These are phyloP conservation scores for Melanogaster broomeanus DNA, from an alignment of 768 basidiomycete species.

Conservation along the genomic window DNA sequence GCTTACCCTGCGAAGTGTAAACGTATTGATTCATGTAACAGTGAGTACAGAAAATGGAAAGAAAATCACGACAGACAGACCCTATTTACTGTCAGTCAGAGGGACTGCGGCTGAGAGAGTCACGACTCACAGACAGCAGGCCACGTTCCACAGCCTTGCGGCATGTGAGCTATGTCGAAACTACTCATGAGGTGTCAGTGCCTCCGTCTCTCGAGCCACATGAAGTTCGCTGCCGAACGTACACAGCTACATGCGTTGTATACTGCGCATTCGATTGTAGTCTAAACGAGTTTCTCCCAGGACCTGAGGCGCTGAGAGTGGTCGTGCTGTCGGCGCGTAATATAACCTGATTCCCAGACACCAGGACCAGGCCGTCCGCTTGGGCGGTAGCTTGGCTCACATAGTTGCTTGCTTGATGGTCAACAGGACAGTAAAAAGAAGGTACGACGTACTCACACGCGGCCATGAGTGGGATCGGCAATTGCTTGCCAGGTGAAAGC, in stretches of 20 bases:
- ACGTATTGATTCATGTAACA: background rate
- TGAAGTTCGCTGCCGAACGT: background rate
- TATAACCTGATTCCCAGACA: conserved; percentile 42
- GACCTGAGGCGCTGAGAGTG: conserved; percentile 25
- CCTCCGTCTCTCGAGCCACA: background rate
- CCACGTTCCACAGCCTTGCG: conserved; percentile 41
- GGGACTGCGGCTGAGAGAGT: background rate
- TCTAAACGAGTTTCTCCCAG: conserved; percentile 40
- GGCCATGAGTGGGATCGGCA: conserved; percentile 36
- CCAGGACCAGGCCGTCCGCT: conserved; percentile 56
- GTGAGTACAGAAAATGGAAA: background rate
- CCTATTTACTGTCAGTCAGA: conserved; percentile 15
- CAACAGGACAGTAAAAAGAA: background rate
- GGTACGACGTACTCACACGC: conserved; percentile 22
- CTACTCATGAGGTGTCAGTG: conserved; percentile 3
- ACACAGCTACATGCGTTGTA: conserved; percentile 36
- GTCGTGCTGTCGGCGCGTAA: conserved; percentile 36
- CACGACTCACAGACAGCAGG: conserved; percentile 34
- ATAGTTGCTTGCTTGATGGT: conserved; percentile 37
- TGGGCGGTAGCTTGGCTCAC: conserved; percentile 49
- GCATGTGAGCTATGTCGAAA: conserved; percentile 41
- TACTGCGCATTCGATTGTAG: conserved; percentile 32
- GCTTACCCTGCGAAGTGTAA: conserved; percentile 23
- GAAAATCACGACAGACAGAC: conserved; percentile 16
- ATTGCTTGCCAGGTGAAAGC: conserved; percentile 28